phyloP scores from a whole-genome alignment of 2,329 filamentous ascomycete species.

The Talaromyces sp. region DNA sequence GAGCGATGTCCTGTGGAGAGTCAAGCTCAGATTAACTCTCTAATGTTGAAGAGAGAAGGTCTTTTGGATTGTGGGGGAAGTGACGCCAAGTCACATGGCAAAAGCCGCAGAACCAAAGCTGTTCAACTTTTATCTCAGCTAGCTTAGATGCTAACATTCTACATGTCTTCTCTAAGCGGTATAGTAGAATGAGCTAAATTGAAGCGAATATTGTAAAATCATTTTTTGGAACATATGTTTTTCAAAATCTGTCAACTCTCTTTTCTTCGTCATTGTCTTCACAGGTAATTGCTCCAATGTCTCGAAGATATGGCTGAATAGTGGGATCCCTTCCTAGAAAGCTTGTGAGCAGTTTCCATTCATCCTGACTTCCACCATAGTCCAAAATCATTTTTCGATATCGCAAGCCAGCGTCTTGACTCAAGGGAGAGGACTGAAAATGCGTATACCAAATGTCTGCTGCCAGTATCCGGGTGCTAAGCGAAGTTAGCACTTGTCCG shows the following conservation, averaged over 20 bases:
- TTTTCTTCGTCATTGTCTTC: too few relatives aligned
- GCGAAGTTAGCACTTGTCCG: too few relatives aligned
- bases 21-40: neutral
- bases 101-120: neutral
- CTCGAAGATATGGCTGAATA: neutral
- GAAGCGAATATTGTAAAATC: too few relatives aligned
- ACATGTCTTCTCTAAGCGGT: too few relatives aligned
- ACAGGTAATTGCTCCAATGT: neutral
- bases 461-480: neutral
- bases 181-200: too few relatives aligned
- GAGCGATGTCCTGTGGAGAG: neutral
- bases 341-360: neutral
- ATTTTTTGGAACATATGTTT: too few relatives aligned
- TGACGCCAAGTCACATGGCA: slow-evolving; percentile 29
- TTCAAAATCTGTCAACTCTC: too few relatives aligned
- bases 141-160: too few relatives aligned
- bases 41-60: neutral
- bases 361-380: neutral
- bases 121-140: too few relatives aligned
- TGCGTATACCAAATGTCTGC: neutral
- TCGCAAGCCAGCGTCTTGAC: neutral
- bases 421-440: neutral
- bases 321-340: neutral
- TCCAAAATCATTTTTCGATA: neutral
- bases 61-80: slow-evolving; percentile 18